These are phyloP conservation scores for Amorphotheca resinae DNA, from an alignment of 495 filamentous ascomycete species.

Conservation along the genomic window DNA sequence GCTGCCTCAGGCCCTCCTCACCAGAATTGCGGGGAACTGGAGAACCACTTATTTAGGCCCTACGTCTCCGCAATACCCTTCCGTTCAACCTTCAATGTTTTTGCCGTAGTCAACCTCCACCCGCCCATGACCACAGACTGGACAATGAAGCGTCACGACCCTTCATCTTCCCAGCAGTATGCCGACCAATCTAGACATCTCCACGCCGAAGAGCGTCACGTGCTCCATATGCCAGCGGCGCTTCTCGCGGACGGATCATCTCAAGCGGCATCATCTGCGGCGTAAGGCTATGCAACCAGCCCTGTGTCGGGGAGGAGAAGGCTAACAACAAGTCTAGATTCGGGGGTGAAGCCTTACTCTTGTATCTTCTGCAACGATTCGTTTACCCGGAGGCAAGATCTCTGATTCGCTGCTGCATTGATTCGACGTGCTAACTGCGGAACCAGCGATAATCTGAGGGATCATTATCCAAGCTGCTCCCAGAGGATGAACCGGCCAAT, in stretches of 20 bases:
- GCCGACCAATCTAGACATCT: conserved; percentile 2
- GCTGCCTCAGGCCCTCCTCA: too few species aligned
- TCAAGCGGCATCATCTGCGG: conserved; percentile 13
- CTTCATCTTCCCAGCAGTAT: neutral
- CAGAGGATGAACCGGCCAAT: conserved; percentile 11
- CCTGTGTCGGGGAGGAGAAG: neutral
- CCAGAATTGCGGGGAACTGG: too few species aligned
- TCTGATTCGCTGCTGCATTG: neutral
- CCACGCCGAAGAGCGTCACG: conserved; percentile 2
- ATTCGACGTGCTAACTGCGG: neutral
- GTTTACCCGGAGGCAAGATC: conserved; percentile 11
- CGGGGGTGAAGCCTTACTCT: conserved; percentile 13
- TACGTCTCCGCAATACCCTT: too few species aligned
- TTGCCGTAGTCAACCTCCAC: too few species aligned
- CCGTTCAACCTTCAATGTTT: too few species aligned
- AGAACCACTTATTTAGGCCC: too few species aligned
- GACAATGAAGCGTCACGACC: too few species aligned
- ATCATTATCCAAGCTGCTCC: conserved; percentile 13
- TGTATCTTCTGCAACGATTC: conserved; percentile 14
- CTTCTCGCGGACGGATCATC: conserved; percentile 14
- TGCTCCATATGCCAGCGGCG: conserved; percentile 10
- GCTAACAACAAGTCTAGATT: conserved; percentile 7
- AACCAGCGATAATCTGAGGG: conserved; percentile 13
- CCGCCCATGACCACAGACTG: too few species aligned
- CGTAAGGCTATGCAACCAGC: conserved; percentile 5